A percentile compares a stretch with the other conserved stretches of the same genome.
Evolutionary conservation across 768 basidiomycete species (phyloP).

Genomic region (Exidia glandulosa): DNA sequence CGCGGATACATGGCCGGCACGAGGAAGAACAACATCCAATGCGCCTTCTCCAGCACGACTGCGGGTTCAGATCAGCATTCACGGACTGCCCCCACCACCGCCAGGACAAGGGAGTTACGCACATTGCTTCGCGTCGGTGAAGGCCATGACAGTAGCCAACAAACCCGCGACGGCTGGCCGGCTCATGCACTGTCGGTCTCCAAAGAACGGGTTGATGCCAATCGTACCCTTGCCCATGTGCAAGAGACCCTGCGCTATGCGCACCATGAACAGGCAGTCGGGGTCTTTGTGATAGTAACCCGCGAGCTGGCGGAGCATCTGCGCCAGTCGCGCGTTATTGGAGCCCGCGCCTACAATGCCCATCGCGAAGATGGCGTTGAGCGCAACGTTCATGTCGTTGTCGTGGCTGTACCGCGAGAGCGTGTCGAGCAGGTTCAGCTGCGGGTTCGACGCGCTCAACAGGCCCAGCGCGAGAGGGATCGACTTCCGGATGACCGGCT

Average conservation of each 20-base stretch:
- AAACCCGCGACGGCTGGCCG: conserved; percentile 83
- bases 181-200: conserved; percentile 82
- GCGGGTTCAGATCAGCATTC: conserved; percentile 2
- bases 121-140: conserved; percentile 92
- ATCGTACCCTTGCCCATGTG: conserved; percentile 99
- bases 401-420: conserved; percentile 99
- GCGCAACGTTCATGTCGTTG: conserved; percentile 90
- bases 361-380: conserved; percentile 98
- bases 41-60: conserved; percentile 92
- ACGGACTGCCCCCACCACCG: not conserved
- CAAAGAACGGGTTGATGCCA: conserved; percentile 93
- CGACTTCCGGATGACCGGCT: conserved; percentile 80
- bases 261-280: conserved; percentile 91
- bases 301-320: conserved; percentile 94
- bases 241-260: conserved; percentile 91
- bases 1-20: conserved; percentile 95
- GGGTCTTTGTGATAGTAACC: conserved; percentile 98
- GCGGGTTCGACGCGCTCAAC: conserved; percentile 91
- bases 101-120: conserved; percentile 27
- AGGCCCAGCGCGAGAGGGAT: conserved; percentile 93
- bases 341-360: conserved; percentile 95
- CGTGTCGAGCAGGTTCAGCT: conserved; percentile 88
- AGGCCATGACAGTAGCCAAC: conserved; percentile 77
- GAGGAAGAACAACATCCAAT: conserved; percentile 99
- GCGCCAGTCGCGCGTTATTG: conserved; percentile 95